Evolutionary conservation across 2,329 filamentous ascomycete species (phyloP), one percentile per base, ranked within the genome.

Genomic region (Colletotrichum eleusines): DNA sequence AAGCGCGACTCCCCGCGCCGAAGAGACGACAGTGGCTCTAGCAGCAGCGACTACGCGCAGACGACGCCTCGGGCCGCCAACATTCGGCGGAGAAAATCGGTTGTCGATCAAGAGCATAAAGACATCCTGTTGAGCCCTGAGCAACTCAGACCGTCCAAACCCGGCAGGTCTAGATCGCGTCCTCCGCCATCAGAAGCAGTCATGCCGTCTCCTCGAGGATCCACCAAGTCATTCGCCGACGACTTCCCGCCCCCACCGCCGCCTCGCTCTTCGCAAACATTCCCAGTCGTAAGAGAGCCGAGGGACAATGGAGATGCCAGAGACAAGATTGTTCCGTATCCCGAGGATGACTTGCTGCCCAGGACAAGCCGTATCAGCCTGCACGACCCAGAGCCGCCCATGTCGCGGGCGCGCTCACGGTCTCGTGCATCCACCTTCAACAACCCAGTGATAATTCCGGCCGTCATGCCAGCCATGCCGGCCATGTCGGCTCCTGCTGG

Each of bases 21-120:
- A 5, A 76, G 78, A 18, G 79, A 80, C n/a, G 79, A 79, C 8
- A 82, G 77, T 23, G 80, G 80, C 42, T 83, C 82, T 3, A 81
- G 80, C 35, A 81, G 80, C 33, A 83, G 84, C 26, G 84, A 84
- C 12, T 75, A 79, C 40, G 71, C 77, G 14, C 81, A 77, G 65
- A 75, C 75, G 4, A 75, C 74, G 3, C 73, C 77, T 26, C 73
- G 77, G 66, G 58, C 78, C 66, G 62, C 77, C 46, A 74, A 75
- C 9, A 74, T 75, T 44, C 78, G 77, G n/a, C 77, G 78, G 8
- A 77, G 78, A 38, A 80, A 79, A 65, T 81, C 81, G 1, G 71
- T 80, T 14, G 73, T 81, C 3, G 71, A 79, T 14, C 81, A 83
- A 63, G 81, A 82, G 4, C 80, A 79, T 46, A 76, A 74, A 8